Evolutionary conservation across 768 basidiomycete species (phyloP), one percentile per base, ranked within the genome.

Genomic region (Tubosaeta brunneosetosa): DNA sequence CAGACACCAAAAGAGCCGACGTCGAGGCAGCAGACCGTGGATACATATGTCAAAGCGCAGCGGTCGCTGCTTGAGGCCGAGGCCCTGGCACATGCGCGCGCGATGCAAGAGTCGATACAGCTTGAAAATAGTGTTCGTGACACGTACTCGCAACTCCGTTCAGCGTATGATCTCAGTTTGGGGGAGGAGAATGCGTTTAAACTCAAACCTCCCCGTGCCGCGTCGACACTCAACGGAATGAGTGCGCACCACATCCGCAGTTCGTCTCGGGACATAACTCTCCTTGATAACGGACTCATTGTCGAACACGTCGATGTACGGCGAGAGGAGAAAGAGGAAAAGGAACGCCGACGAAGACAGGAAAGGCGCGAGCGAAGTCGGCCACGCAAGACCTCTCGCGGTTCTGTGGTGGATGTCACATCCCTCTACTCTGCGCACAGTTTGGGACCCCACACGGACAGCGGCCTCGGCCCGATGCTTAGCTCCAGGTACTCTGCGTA

Each of bases 1-100:
- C 32, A 98, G 95, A 97, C 92, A 65, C 92, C 91, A 12, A 85
- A 88, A 46, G 93, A 97, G 58, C 91, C 94, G 12, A 77, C 86
- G 4, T 85, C 93, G 33, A 84, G 88, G 34, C 87, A 89, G 62
- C 85, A 88, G 60, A 90, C 90, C 3, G 73, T 99, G 6, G 81
- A 85, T 51, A 74, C 73, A 3, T 99, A 94, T 67, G 83, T 98
- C 67, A 85, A 83, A 61, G 75, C 87, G 2, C 95, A 98, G 62
- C 78, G 84, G 53, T 77, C 80, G 11, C 73, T 95, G 37, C 79
- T 97, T 34, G 86, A 91, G 63, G 89, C 89, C 6, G 93, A 95
- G 59, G 82, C 85, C 3, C 69, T 84, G 46, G 91, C 92, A 3
- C 88, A 83, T 65, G 81, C 85, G 17, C 83, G 83, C 47, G 86